Evolutionary conservation across 306 rosid species (phyloP).

Genomic region (Gynostemma pentaphyllum): DNA sequence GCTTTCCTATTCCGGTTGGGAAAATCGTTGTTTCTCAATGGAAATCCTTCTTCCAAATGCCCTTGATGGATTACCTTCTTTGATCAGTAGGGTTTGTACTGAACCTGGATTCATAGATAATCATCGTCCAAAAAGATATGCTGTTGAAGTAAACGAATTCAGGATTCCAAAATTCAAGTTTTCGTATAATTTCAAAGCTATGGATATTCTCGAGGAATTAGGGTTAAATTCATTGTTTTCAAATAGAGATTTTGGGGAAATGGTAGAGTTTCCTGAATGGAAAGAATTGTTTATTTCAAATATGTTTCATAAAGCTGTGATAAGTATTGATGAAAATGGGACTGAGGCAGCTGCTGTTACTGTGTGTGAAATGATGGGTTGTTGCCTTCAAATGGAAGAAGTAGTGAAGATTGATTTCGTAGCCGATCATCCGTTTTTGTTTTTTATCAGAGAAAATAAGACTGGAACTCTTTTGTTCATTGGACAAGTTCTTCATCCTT

Average conservation of each 20-base stretch:
- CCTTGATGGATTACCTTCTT: slow-evolving; percentile 11
- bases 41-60: slow-evolving; percentile 20
- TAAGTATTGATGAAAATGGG: slow-evolving; percentile 18
- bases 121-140: not conserved
- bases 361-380: not conserved
- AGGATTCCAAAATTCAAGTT: slow-evolving; percentile 24
- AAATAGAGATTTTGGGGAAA: not conserved
- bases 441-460: slow-evolving; percentile 8
- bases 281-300: not conserved
- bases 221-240: slow-evolving; percentile 16
- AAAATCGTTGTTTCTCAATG: slow-evolving; percentile 1
- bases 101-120: slow-evolving; percentile 1
- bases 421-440: slow-evolving; percentile 22
- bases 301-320: slow-evolving; percentile 11
- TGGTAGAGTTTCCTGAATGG: slow-evolving; percentile 9
- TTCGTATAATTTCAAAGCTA: not conserved
- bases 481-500: slow-evolving; percentile 17
- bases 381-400: not conserved
- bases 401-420: slow-evolving; percentile 2
- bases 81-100: not conserved
- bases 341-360: slow-evolving; percentile 10
- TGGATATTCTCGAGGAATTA: not conserved
- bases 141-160: not conserved
- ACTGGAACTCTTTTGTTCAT: slow-evolving; percentile 8
- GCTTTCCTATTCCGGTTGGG: not conserved